A percentile compares a stretch with the other conserved stretches of the same genome.
These are phyloP conservation scores for Pleurotus djamor DNA, from an alignment of 768 basidiomycete genomes.

Conservation along the genomic window DNA sequence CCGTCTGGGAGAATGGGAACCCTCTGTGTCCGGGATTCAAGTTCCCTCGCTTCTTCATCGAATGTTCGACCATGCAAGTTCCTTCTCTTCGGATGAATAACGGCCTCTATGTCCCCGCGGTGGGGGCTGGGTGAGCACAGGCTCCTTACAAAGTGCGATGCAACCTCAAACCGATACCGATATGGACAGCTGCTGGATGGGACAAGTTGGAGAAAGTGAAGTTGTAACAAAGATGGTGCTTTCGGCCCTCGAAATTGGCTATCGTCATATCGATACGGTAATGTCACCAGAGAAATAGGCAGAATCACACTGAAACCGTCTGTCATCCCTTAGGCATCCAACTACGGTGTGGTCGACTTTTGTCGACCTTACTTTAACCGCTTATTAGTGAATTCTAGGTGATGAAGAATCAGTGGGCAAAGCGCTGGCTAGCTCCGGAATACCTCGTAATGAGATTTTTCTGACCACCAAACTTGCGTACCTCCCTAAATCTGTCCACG, in stretches of 20 bases:
- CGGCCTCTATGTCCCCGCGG: slow-evolving; percentile 18
- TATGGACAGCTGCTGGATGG: slow-evolving; percentile 27
- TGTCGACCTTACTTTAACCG: background rate
- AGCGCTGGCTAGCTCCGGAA: slow-evolving; percentile 33
- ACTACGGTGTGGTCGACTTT: slow-evolving; percentile 7
- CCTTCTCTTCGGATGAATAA: slow-evolving; percentile 19
- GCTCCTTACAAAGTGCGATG: background rate
- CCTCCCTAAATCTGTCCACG: slow-evolving; percentile 4
- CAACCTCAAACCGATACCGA: background rate
- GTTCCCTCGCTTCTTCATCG: too few relatives aligned
- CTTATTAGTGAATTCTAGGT: slow-evolving; percentile 12
- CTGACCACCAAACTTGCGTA: slow-evolving; percentile 40
- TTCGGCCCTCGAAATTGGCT: slow-evolving; percentile 22
- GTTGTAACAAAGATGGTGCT: slow-evolving; percentile 19
- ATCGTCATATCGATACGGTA: slow-evolving; percentile 32
- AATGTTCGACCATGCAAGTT: background rate
- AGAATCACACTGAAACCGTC: background rate
- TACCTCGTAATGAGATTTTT: slow-evolving; percentile 35
- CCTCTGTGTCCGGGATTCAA: too few relatives aligned
- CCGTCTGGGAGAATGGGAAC: too few relatives aligned
- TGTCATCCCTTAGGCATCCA: slow-evolving; percentile 1
- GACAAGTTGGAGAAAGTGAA: slow-evolving; percentile 20
- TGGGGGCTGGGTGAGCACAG: slow-evolving; percentile 25
- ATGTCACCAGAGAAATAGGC: background rate
- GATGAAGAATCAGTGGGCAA: slow-evolving; percentile 34